These are phyloP conservation scores for Vaccinium vitisidaea DNA, from an alignment of 148 eudicot species.

Conservation along the genomic window DNA sequence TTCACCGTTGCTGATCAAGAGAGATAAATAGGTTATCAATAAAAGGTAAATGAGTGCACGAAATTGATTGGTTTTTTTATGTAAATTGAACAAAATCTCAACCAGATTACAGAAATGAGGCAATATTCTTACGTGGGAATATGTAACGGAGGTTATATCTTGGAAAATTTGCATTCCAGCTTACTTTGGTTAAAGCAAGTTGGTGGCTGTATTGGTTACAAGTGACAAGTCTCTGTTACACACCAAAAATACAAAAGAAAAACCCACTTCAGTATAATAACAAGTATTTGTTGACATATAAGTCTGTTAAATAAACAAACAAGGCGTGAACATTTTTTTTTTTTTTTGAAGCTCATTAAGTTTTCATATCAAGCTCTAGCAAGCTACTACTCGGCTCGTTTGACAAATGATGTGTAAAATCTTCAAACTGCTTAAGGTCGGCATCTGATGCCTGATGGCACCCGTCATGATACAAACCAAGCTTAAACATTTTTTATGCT, in stretches of 20 bases:
- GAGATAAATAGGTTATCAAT: not conserved
- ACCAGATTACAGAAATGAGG: not conserved
- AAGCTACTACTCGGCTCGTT: not conserved
- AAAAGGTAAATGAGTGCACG: not conserved
- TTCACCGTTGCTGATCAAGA: slow-evolving; percentile 18
- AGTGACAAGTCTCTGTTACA: slow-evolving; percentile 47
- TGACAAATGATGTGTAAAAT: not conserved
- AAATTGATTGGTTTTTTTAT: not conserved
- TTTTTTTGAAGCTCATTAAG: not conserved
- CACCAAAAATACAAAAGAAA: not conserved
- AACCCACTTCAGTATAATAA: not conserved
- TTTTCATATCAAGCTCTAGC: not conserved
- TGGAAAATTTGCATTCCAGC: slow-evolving; percentile 38
- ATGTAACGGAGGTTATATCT: slow-evolving; percentile 55
- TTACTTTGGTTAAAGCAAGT: slow-evolving; percentile 40
- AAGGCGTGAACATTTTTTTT: not conserved
- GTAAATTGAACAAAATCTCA: not conserved
- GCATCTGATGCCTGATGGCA: not conserved
- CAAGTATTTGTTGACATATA: not conserved
- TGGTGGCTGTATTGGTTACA: slow-evolving; percentile 54
- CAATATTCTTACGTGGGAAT: slow-evolving; percentile 41
- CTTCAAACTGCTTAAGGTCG: not conserved
- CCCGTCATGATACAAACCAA: no score
- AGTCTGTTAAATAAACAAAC: not conserved
- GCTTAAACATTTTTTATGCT: no score